Evolutionary conservation across 345 rosid species (phyloP), one percentile per base, ranked within the genome.

Genomic region (Cardamine occulta): DNA sequence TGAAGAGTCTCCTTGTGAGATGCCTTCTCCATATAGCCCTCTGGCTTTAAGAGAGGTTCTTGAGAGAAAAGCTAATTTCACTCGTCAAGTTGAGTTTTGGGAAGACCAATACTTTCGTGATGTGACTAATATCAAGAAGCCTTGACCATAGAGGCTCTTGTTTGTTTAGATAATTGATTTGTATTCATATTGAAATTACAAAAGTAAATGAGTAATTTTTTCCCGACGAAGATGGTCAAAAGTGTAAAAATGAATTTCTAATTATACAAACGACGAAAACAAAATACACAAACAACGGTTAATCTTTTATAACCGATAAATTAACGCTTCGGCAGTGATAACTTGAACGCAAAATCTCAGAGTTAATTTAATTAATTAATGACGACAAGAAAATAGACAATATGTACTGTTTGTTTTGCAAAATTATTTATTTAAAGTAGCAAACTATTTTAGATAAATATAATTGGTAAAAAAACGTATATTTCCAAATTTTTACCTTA

Each of bases 1-100:
- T 29, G 80, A 80, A 70, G 37, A 65, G 26, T 31, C 44, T 68
- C 88, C 97, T 32, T 88, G 97, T 70, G 42, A 68, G 15, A 62
- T 89, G 82, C 86, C 88, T 62, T 72, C 72, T 39, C 85, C 91
- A 19, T 86, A 72, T 13, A 75, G 79, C 12, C 75, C 81, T 49
- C 26, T 53, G 8, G 78, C 66, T 12, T 68, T 93, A 18, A 75
- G 29, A 67, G 80, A 81, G 14, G 65, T 85, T 56, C n/a, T 63
- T 11, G 82, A 80, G 53, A 79, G 70, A 52, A 88, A 85, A 58
- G 70, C 73, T 28, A 76, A 78, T 15, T 18, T 76, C 47, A 79
- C 76, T 52, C 69, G 62, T 61, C 86, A 85, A 81, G 90, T 88
- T 28, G 90, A 84, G 75, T 21, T 34, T 47, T 86, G 87, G 94